These are phyloP conservation scores for Pythium diclinum DNA, from an alignment of 352 stramenopile species.

Conservation along the genomic window DNA sequence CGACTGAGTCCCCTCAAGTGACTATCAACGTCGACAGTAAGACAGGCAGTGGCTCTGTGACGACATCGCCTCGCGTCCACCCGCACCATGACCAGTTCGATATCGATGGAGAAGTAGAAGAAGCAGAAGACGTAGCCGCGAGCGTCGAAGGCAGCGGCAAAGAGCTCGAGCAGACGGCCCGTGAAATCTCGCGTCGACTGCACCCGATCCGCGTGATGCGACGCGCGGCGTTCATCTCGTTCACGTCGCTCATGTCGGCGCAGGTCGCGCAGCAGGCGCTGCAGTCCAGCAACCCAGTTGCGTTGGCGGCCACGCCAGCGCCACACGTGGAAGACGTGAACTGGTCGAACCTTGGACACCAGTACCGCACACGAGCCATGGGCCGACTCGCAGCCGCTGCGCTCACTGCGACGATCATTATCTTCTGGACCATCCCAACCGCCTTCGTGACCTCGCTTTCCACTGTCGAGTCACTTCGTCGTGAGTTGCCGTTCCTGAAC, in stretches of 20 bases:
- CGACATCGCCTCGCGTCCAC: background rate
- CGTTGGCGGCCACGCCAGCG: slow-evolving; percentile 49
- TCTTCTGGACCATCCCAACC: slow-evolving; percentile 85
- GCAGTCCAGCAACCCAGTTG: slow-evolving; percentile 52
- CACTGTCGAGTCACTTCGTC: slow-evolving; percentile 64
- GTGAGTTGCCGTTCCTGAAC: slow-evolving; percentile 60
- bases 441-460: slow-evolving; percentile 71
- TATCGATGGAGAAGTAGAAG: background rate
- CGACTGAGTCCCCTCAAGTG: background rate
- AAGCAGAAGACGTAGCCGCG: slow-evolving; percentile 19
- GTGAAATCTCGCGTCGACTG: slow-evolving; percentile 43
- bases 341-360: slow-evolving; percentile 70
- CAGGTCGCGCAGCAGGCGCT: slow-evolving; percentile 72
- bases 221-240: slow-evolving; percentile 71
- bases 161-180: slow-evolving; percentile 47
- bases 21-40: slow-evolving; percentile 9
- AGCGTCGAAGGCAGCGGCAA: slow-evolving; percentile 27
- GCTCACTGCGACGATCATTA: slow-evolving; percentile 59
- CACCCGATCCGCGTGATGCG: slow-evolving; percentile 64
- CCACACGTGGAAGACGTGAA: slow-evolving; percentile 67
- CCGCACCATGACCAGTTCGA: slow-evolving; percentile 2
- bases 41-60: background rate
- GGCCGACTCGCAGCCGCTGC: slow-evolving; percentile 47
- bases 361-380: slow-evolving; percentile 46
- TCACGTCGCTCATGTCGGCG: slow-evolving; percentile 64